Evolutionary conservation across 2,329 filamentous ascomycete genomes (phyloP), one percentile per base, ranked within the genome.

Genomic region (Fusarium sp.): DNA sequence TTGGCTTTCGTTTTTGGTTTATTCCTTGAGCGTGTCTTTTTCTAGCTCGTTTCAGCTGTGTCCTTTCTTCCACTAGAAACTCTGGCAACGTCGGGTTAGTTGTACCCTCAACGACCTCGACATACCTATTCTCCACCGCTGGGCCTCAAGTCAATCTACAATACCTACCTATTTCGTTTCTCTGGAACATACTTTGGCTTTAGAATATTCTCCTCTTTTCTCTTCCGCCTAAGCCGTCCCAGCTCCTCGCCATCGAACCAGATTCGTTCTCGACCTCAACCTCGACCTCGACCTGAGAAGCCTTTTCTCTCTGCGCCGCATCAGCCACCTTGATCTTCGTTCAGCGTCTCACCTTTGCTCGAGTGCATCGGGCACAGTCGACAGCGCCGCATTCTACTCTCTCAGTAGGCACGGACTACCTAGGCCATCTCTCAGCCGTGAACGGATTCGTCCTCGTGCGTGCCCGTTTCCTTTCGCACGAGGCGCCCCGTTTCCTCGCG

Each of bases 401-500:
- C 31, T 33, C 31, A 33, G 31, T 33, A 33, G 31, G 31, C 49
- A 35, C 55, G 6, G 24, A 31, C 35, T 29, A 38, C 31, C 31
- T 33, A 11, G 44, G 17, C 22, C 62, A 49, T 36, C 12, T 65
- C 42, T 46, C 42, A 33, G 20, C 49, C 57, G 40, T 20, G 49
- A 38, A 60, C 53, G 44, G 49, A 29, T 62, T 44, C 51, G 51
- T 62, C 44, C 46, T 64, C 24, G 35, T 63, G 61, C 17, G 46
- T 59, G 33, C 42, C 61, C 29, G 35, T 51, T 62, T 61, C 40
- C 27, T 64, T 40, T 62, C 31, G 55, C 51, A 62, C 57, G 59
- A 66, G 49, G 51, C 38, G 33, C 59, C 65, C 46, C 58, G 63
- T 69, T 69, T 56, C 55, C 61, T 69, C 62, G 53, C 56, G 55